Evolutionary conservation across 495 filamentous ascomycete genomes (phyloP).

Genomic region (Penicillium fimorum): DNA sequence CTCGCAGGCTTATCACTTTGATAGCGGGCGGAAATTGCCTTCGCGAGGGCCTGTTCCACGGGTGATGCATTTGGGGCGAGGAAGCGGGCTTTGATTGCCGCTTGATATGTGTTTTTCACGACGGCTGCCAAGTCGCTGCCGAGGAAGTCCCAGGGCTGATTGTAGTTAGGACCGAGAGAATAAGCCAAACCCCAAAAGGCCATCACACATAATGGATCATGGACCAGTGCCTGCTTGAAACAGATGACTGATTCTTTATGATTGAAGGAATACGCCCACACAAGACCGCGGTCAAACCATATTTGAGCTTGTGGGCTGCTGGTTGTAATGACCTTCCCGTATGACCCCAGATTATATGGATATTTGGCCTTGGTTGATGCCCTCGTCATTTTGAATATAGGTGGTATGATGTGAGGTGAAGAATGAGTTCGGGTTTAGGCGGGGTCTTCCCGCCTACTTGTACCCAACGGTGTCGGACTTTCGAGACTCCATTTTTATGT

Average conservation of each 20-base stretch:
- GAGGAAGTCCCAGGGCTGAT: conserved; percentile 69
- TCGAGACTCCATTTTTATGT: neutral
- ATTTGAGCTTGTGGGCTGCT: conserved; percentile 27
- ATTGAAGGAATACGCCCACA: conserved; percentile 40
- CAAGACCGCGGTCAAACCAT: conserved; percentile 40
- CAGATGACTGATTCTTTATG: conserved; percentile 45
- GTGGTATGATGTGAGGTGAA: conserved; percentile 9
- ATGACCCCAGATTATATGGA: conserved; percentile 23
- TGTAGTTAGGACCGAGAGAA: conserved; percentile 66
- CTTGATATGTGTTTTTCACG: conserved; percentile 42
- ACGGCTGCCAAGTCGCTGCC: conserved; percentile 43
- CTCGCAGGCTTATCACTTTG: conserved; percentile 36
- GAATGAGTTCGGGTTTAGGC: conserved; percentile 9
- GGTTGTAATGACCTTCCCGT: conserved; percentile 23
- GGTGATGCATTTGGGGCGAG: conserved; percentile 28
- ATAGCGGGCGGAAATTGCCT: conserved; percentile 55
- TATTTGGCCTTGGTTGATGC: conserved; percentile 11
- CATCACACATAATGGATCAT: conserved; percentile 56
- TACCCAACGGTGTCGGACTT: conserved; percentile 4
- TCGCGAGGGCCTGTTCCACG: conserved; percentile 55
- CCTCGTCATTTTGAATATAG: neutral
- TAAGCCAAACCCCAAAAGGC: conserved; percentile 69
- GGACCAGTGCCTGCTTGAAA: conserved; percentile 55
- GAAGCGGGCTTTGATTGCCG: conserved; percentile 38
- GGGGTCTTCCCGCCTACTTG: conserved; percentile 12